Conservation (phyloP, 805 yeast species). For the Groenewaldozyma tartarivorans region DNA sequence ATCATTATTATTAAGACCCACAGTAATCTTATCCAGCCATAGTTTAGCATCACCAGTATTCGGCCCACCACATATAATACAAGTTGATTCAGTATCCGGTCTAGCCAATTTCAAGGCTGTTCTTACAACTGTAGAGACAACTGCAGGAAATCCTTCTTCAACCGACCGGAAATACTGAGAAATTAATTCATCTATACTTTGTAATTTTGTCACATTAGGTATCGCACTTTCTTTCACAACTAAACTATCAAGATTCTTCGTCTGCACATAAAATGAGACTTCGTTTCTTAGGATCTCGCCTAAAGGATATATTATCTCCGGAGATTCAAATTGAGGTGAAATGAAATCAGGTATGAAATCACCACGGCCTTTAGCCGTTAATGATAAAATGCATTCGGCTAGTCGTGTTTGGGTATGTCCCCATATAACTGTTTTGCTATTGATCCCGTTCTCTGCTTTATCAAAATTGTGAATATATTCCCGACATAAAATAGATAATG, state of each 20-base stretch:
- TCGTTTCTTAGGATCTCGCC: constrained; percentile 69
- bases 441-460: constrained; percentile 29
- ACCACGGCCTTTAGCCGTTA: constrained; percentile 84
- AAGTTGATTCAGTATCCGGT: constrained; percentile 3
- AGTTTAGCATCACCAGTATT: constrained; percentile 48
- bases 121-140: constrained; percentile 84
- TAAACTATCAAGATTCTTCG: constrained; percentile 33
- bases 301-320: constrained; percentile 56
- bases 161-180: constrained; percentile 60
- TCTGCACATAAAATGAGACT: constrained; percentile 42
- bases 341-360: constrained; percentile 40
- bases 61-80: constrained; percentile 48
- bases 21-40: constrained; percentile 68
- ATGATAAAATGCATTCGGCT: constrained; percentile 69
- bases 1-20: constrained; percentile 14
- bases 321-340: constrained; percentile 11
- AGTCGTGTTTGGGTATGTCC: constrained; percentile 77
- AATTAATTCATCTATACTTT: constrained; percentile 75
- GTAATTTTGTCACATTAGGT: constrained; percentile 49
- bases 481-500: constrained; percentile 38
- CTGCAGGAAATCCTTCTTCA: constrained; percentile 75
- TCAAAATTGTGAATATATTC: constrained; percentile 33
- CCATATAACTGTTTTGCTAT: constrained; percentile 43
- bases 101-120: constrained; percentile 64
- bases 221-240: constrained; percentile 17